Base-by-base conservation (phyloP, 345 rosid species). In the Eucalyptus grandis region DNA sequence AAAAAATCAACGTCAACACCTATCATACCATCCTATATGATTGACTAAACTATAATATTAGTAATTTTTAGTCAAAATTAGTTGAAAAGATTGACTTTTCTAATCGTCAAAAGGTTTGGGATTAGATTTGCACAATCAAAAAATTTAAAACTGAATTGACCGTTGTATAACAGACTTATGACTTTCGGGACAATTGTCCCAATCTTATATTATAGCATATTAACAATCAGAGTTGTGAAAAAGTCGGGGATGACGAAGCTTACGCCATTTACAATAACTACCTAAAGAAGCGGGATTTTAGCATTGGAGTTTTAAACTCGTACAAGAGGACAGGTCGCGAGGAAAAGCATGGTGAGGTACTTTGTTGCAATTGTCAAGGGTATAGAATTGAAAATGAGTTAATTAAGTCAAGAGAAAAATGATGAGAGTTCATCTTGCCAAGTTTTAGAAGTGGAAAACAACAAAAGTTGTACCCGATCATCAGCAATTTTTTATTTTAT, bases 31-130 rank as follows among this genome's bases (percentile, higher is more conserved):
- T 5, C n/a, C n/a, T n/a, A n/a, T n/a, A n/a, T n/a, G n/a, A n/a
- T 4, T 19, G 0, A 53, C 10, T 53, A 53, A 17, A 7, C 4
- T 10, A 53, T 24, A 10, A 24, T 1, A 0, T 56, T 56, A 56
- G 6, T 26, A 1, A 56, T 24, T 56, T 4, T 24, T 22, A 56
- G 1, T 56, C 6, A 56, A 56, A 56, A 56, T 56, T 22, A 56
- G 0, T 1, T 1, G 30, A 11, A 24, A 24, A 9, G 1, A 56
- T 11, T 56, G 1, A 24, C 30, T 56, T 56, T 56, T 24, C 1
- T 56, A 56, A 56, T 56, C 14, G 0, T 56, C 30, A 6, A 62
- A 62, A 3, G 34, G 2, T 62, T 62, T 1, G 2, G 0, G 4
- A 27, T 6, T 62, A 30, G 7, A 27, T 30, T 12, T 9, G 69